Evolutionary conservation across 1,139 yeast genomes (phyloP).

Genomic region (Kluyveromyces sp.): DNA sequence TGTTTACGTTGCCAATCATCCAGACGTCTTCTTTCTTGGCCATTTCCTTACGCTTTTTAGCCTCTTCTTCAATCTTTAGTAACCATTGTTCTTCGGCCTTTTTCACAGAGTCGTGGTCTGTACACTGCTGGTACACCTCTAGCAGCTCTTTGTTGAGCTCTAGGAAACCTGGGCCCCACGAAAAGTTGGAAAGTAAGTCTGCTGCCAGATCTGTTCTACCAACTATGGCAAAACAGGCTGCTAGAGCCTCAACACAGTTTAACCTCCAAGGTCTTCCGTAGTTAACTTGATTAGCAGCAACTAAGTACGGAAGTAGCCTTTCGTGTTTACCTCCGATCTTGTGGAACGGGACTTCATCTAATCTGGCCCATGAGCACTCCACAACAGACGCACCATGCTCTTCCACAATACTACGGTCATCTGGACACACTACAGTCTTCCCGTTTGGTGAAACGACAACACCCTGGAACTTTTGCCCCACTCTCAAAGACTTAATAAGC

Average conservation of each 20-base stretch:
- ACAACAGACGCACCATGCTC: conserved; percentile 89
- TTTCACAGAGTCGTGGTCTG: conserved; percentile 69
- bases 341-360: conserved; percentile 89
- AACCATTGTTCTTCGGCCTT: conserved; percentile 75
- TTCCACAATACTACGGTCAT: conserved; percentile 74
- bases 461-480: conserved; percentile 91
- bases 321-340: conserved; percentile 91
- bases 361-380: conserved; percentile 96
- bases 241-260: conserved; percentile 95
- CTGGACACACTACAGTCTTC: conserved; percentile 81
- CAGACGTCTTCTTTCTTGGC: conserved; percentile 55
- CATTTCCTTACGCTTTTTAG: conserved; percentile 52
- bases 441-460: conserved; percentile 93
- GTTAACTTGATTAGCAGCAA: conserved; percentile 95
- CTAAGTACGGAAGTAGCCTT: conserved; percentile 79
- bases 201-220: conserved; percentile 91
- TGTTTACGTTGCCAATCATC: conserved; percentile 73
- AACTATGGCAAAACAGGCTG: conserved; percentile 93
- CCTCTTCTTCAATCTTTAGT: conserved; percentile 59
- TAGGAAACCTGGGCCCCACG: conserved; percentile 88
- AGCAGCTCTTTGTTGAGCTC: conserved; percentile 75
- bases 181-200: conserved; percentile 64
- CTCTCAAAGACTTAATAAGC: conserved; percentile 62
- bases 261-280: conserved; percentile 95
- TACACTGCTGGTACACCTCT: conserved; percentile 67